Evolutionary conservation across 495 filamentous ascomycete genomes (phyloP).

Genomic region (Cercophora samala): DNA sequence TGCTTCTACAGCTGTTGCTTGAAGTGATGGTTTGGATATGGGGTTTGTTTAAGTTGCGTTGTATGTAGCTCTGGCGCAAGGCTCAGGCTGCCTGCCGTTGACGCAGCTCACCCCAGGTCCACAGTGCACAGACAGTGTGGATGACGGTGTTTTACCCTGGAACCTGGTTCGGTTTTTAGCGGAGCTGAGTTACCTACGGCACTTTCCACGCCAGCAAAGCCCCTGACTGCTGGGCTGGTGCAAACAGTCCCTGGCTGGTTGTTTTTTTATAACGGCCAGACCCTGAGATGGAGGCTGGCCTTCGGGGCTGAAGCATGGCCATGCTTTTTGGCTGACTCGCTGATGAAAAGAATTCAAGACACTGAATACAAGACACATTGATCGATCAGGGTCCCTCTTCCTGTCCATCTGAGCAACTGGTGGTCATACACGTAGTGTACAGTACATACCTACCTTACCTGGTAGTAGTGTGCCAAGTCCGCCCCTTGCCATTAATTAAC

Average conservation of each 20-base stretch:
- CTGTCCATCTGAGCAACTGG: background rate
- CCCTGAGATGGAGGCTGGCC: background rate
- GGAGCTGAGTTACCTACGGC: background rate
- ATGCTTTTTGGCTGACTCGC: constrained; percentile 8
- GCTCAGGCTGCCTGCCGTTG: constrained; percentile 6
- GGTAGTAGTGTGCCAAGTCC: constrained; percentile 3
- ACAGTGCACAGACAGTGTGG: background rate
- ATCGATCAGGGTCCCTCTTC: background rate
- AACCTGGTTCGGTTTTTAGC: too few relatives aligned
- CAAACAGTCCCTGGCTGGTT: background rate
- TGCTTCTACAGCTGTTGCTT: background rate
- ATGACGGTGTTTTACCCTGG: constrained; percentile 2
- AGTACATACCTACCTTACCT: too few relatives aligned
- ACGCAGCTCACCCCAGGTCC: background rate
- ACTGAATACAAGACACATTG: background rate
- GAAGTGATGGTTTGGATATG: background rate
- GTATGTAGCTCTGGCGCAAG: background rate
- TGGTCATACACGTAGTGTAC: background rate
- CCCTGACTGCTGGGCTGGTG: constrained; percentile 7
- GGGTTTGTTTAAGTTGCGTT: background rate
- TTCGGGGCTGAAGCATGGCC: constrained; percentile 6
- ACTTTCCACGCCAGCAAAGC: background rate
- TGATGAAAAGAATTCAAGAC: background rate
- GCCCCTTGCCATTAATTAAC: constrained; percentile 26
- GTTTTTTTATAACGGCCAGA: constrained; percentile 6